Percentiles rank a stretch among this genome's conserved stretches.
Evolutionary conservation across 495 filamentous ascomycete genomes (phyloP).

Genomic region (Penicillium longicatenatum): DNA sequence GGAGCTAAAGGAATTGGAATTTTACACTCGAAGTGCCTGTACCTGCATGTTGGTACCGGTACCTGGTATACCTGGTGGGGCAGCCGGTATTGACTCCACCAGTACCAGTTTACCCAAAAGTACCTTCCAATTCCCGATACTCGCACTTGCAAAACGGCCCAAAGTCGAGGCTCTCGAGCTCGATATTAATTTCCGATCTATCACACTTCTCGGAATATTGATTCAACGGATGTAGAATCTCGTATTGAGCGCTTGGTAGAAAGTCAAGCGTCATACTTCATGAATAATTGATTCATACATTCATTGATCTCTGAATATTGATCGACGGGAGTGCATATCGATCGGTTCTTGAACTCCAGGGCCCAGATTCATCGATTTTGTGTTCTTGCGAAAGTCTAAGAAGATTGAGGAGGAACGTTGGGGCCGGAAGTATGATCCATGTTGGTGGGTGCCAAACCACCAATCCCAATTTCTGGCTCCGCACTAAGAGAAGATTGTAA

Average conservation of each 20-base stretch:
- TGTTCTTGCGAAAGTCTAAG: background rate
- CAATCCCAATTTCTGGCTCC: background rate
- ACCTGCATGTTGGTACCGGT: too few relatives aligned
- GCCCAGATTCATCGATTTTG: constrained; percentile 9
- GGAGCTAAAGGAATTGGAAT: background rate
- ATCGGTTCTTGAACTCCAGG: constrained; percentile 5
- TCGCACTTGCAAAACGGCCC: background rate
- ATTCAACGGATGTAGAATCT: background rate
- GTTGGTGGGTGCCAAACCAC: background rate
- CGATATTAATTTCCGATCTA: background rate
- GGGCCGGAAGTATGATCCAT: background rate
- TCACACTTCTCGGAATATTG: background rate
- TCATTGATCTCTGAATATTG: background rate
- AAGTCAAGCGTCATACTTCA: too few relatives aligned
- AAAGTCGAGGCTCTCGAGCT: background rate
- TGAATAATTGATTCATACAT: background rate
- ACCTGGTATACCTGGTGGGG: constrained; percentile 9
- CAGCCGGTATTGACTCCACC: constrained; percentile 11
- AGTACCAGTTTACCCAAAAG: background rate
- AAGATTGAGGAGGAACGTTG: background rate
- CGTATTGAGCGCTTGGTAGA: too few relatives aligned
- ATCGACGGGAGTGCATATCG: constrained; percentile 7
- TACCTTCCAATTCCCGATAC: background rate
- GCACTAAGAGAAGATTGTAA: background rate
- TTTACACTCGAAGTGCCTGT: too few relatives aligned